These are phyloP conservation scores for Cystobasidium tubakii DNA, from an alignment of 768 basidiomycete species.

Conservation along the genomic window DNA sequence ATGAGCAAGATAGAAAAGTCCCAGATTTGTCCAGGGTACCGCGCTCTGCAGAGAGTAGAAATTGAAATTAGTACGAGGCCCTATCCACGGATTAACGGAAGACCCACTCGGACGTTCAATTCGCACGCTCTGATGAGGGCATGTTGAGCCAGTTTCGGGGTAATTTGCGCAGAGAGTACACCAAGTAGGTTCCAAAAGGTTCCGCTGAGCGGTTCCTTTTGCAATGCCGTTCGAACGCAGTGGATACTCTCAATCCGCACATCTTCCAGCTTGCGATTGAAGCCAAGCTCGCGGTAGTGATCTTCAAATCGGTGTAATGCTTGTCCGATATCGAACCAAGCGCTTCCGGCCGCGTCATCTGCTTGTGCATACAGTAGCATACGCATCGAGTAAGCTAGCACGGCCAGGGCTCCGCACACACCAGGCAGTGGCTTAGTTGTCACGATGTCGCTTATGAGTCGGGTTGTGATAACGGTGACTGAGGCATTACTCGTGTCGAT, in stretches of 20 bases:
- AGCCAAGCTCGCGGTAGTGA: conserved; percentile 39
- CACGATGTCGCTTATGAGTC: neutral
- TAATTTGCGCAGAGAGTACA: conserved; percentile 61
- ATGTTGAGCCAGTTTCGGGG: conserved; percentile 76
- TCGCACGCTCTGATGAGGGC: conserved; percentile 85
- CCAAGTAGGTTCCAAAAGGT: conserved; percentile 79
- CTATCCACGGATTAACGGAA: neutral
- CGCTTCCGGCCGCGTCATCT: conserved; percentile 56
- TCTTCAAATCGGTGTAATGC: conserved; percentile 57
- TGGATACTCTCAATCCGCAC: conserved; percentile 54
- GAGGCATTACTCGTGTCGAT: conserved; percentile 41
- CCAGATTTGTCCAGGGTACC: conserved; percentile 75
- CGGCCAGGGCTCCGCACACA: conserved; percentile 45
- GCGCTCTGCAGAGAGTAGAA: conserved; percentile 57
- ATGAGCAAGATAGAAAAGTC: conserved; percentile 74
- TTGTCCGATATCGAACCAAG: conserved; percentile 69
- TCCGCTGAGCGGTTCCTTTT: conserved; percentile 65
- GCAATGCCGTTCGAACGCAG: conserved; percentile 66
- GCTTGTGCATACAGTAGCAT: conserved; percentile 53
- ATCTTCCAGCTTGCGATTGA: conserved; percentile 28
- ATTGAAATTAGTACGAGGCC: conserved; percentile 15
- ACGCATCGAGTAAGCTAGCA: conserved; percentile 45
- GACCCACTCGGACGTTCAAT: conserved; percentile 68
- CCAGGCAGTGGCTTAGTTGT: neutral
- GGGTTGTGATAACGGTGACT: conserved; percentile 36